Evolutionary conservation across 495 filamentous ascomycete genomes (phyloP), one percentile per base, ranked within the genome.

Genomic region (Penicillium taxi): DNA sequence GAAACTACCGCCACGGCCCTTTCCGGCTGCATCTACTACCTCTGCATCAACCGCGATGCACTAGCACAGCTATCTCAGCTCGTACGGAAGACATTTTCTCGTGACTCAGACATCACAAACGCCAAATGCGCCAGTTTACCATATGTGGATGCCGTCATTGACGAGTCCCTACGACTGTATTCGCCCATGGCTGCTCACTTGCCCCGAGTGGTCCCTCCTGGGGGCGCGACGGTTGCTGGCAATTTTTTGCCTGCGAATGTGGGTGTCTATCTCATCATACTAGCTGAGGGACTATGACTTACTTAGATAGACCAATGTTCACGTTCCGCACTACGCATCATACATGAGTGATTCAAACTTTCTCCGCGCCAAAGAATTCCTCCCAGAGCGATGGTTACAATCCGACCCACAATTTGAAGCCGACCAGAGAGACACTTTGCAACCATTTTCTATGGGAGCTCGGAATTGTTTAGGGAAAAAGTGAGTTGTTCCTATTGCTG

Each of bases 1-100:
- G 77, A 81, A 45, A 80, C 76, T 0, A 70, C 72, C 5, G 76
- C 75, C 0, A 77, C 74, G 0, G 39, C 62, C 1, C 41, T 80
- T 0, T 51, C 53, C 0, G 76, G 72, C 3, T 60, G 58, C 9
- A 58, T 73, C 14, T 78, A 63, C 32, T 66, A 71, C 26, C 63
- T 80, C 0, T 54, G 72, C 9, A 56, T 58, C 4, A 44, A 72
- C 26, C 58, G 61, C 1, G 47, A 55, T 0, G 50, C 53, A n/a
- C 51, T 73, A 42, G 25, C 31, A 6, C 56, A 38, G 18, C 50
- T 75, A 1, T 33, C 41, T 1, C 5, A 39, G 1, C 75, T 78
- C 33, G 55, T 81, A 16, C 61, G 73, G 8, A 37, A 44, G n/a
- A 23, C 43, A 2, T 77, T 79, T 24, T 8, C 32, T 1, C 19